Evolutionary conservation across 768 basidiomycete species (phyloP).

Genomic region (Tylopilus sp.): DNA sequence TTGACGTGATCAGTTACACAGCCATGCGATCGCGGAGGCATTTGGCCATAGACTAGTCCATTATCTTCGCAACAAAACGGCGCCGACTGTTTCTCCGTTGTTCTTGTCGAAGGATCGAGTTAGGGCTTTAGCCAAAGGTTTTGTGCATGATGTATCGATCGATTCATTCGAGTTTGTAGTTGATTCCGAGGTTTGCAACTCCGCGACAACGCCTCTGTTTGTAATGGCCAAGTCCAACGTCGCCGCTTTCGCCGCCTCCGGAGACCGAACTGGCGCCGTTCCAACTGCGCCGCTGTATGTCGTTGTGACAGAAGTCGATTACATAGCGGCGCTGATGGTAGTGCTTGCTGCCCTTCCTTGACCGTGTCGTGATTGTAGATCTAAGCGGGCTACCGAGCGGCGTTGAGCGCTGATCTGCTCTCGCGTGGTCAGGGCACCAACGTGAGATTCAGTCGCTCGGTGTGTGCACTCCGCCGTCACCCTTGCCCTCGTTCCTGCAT

Average conservation of each 20-base stretch:
- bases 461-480: not conserved
- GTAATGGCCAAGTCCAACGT: not conserved
- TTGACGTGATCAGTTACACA: not conserved
- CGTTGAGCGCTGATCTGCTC: constrained; percentile 9
- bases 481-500: not conserved
- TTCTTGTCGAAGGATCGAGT: not conserved
- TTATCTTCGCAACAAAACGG: constrained; percentile 10
- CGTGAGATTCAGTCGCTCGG: not conserved
- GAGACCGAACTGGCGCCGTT: not conserved
- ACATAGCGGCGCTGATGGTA: constrained; percentile 4
- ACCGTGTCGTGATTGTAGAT: constrained; percentile 2
- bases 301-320: not conserved
- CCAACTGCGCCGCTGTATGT: not conserved
- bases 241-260: too few relatives aligned
- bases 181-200: not conserved
- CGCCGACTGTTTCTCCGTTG: constrained; percentile 14
- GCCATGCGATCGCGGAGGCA: not conserved
- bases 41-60: not conserved
- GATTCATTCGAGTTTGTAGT: too few relatives aligned
- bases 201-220: too few relatives aligned
- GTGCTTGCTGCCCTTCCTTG: not conserved
- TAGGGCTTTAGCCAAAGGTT: not conserved
- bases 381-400: not conserved
- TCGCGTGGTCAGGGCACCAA: constrained; percentile 5
- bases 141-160: too few relatives aligned